Evolutionary conservation across 2,329 filamentous ascomycete species (phyloP).

Genomic region (Geosmithia putterillii): DNA sequence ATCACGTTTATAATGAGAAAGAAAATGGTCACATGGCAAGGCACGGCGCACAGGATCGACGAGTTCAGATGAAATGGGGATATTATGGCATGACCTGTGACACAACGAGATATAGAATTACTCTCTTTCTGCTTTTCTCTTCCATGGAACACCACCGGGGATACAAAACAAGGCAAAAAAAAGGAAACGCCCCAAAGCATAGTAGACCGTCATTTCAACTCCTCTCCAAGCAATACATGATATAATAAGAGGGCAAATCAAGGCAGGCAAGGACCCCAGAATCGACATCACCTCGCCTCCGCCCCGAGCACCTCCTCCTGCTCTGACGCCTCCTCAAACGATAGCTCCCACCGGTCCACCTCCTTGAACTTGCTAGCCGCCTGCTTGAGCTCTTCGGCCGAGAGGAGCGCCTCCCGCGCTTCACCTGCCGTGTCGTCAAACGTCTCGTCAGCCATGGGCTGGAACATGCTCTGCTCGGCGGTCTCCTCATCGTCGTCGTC

Average conservation of each 20-base stretch:
- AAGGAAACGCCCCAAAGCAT: too few species aligned
- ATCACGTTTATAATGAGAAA: background rate
- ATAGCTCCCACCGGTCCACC: conserved; percentile 56
- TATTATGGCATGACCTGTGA: background rate
- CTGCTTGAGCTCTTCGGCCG: conserved; percentile 43
- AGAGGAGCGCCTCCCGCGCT: conserved; percentile 21
- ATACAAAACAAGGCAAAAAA: background rate
- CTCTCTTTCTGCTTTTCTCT: too few species aligned
- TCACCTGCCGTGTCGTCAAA: conserved; percentile 22
- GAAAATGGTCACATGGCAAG: background rate
- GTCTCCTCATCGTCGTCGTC: conserved; percentile 12
- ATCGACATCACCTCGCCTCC: background rate
- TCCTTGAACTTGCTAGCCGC: conserved; percentile 54
- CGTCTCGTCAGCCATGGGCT: conserved; percentile 31
- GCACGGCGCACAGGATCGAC: conserved; percentile 1
- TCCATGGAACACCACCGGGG: too few species aligned
- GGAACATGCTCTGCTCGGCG: conserved; percentile 25
- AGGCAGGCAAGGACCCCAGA: background rate
- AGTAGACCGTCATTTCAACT: too few species aligned
- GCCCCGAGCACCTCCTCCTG: conserved; percentile 28
- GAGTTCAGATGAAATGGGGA: background rate
- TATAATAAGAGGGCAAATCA: background rate
- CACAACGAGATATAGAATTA: too few species aligned
- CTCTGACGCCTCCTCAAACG: conserved; percentile 51
- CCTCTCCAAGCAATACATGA: too few species aligned